These are phyloP conservation scores for Pseudogymnoascus sp. DNA, from an alignment of 2,329 filamentous ascomycete genomes.

Conservation along the genomic window DNA sequence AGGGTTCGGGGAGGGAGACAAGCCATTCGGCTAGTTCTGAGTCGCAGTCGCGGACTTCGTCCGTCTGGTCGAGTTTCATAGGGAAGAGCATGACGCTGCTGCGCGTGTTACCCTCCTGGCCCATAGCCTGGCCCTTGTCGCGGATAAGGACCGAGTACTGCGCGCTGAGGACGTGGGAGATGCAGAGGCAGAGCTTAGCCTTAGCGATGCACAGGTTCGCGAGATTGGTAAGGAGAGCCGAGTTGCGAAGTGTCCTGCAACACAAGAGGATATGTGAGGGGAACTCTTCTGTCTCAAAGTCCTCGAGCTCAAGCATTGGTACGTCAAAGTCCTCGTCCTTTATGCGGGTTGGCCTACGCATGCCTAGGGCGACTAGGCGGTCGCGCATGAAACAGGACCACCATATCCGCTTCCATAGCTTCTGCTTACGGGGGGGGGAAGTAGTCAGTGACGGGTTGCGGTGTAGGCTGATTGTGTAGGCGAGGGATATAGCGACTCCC, in stretches of 20 bases:
- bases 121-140: slow-evolving; percentile 68
- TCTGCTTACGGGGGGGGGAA: slow-evolving; percentile 65
- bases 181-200: slow-evolving; percentile 78
- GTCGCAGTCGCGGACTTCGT: slow-evolving; percentile 72
- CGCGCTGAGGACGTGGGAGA: slow-evolving; percentile 79
- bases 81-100: slow-evolving; percentile 83
- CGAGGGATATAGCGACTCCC: slow-evolving; percentile 87
- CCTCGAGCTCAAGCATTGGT: slow-evolving; percentile 73
- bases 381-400: slow-evolving; percentile 97
- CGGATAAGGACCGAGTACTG: slow-evolving; percentile 89
- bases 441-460: slow-evolving; percentile 72
- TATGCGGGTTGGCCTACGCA: slow-evolving; percentile 85
- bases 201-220: slow-evolving; percentile 88
- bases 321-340: slow-evolving; percentile 92
- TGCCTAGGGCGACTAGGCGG: slow-evolving; percentile 81
- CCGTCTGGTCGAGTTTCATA: slow-evolving; percentile 73
- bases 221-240: slow-evolving; percentile 65
- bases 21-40: slow-evolving; percentile 71
- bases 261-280: slow-evolving; percentile 59
- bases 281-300: slow-evolving; percentile 70
- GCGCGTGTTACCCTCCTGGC: slow-evolving; percentile 59
- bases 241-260: slow-evolving; percentile 62
- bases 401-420: slow-evolving; percentile 91
- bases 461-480: slow-evolving; percentile 87
- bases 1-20: slow-evolving; percentile 59